Conservation (phyloP, 2,329 filamentous ascomycete genomes). For the Chrysoporthe cubensis region DNA sequence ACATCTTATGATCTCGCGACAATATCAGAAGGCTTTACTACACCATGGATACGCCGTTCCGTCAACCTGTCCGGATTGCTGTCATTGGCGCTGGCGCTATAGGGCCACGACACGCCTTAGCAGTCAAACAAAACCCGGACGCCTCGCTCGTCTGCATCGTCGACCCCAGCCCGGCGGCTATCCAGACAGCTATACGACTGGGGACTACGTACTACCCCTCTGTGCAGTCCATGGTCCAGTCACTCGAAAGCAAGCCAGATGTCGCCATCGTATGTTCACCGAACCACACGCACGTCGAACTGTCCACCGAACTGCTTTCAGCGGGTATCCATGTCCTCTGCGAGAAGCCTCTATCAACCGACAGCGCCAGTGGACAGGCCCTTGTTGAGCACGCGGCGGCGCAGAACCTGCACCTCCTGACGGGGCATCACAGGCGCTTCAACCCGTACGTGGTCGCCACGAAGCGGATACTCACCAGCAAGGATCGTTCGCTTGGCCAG, state of each 20-base stretch:
- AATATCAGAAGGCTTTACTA: not conserved
- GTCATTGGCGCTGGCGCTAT: conserved; percentile 39
- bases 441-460: conserved; percentile 58
- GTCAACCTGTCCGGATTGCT: conserved; percentile 31
- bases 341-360: conserved; percentile 59
- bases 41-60: not conserved
- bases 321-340: conserved; percentile 57
- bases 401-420: conserved; percentile 48
- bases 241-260: conserved; percentile 44
- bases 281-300: conserved; percentile 58
- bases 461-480: conserved; percentile 45
- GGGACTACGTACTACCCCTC: conserved; percentile 35
- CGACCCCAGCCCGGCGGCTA: conserved; percentile 34
- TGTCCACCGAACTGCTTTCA: conserved; percentile 52
- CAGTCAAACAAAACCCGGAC: conserved; percentile 32
- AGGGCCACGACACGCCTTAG: conserved; percentile 38
- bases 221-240: conserved; percentile 48
- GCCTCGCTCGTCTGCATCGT: conserved; percentile 38
- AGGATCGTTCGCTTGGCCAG: conserved; percentile 45
- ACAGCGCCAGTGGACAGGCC: conserved; percentile 41
- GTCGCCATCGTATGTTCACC: conserved; percentile 64
- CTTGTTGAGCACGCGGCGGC: conserved; percentile 36
- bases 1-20: not conserved
- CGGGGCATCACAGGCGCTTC: conserved; percentile 64
- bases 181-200: conserved; percentile 32